Conservation (phyloP, 306 rosid genomes). For the Casuarina equisetifolia region DNA sequence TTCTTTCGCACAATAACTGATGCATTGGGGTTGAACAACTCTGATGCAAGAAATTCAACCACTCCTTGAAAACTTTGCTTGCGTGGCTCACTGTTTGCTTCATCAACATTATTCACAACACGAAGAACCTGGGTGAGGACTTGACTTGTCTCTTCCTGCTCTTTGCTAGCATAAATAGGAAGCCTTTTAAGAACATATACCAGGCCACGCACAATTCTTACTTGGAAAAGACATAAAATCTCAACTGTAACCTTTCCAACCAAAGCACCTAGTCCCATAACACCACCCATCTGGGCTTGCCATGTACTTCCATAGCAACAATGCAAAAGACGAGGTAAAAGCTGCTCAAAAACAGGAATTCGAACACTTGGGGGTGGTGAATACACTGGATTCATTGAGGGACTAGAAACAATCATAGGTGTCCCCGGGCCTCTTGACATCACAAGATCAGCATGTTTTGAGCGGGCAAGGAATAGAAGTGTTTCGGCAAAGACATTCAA, state of each 20-base stretch:
- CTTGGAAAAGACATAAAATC: constrained; percentile 83
- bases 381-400: constrained; percentile 94
- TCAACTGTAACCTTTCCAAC: constrained; percentile 99
- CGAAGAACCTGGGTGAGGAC: constrained; percentile 99
- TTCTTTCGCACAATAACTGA: constrained; percentile 91
- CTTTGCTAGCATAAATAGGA: constrained; percentile 91
- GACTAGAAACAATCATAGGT: constrained; percentile 98
- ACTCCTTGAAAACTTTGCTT: constrained; percentile 90
- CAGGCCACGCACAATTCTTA: constrained; percentile 86
- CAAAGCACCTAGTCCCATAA: constrained; percentile 96
- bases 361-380: constrained; percentile 99
- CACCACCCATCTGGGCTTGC: constrained; percentile 99
- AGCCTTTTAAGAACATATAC: constrained; percentile 93
- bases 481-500: constrained; percentile 89
- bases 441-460: constrained; percentile 84
- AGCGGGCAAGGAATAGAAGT: constrained; percentile 88
- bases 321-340: constrained; percentile 93
- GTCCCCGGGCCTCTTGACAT: constrained; percentile 95
- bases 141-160: constrained; percentile 99
- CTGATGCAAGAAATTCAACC: constrained; percentile 90
- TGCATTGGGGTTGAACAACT: constrained; percentile 92
- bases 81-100: constrained; percentile 94
- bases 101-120: constrained; percentile 96
- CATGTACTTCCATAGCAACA: constrained; percentile 96
- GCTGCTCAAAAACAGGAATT: constrained; percentile 90